phyloP scores from a whole-genome alignment of 352 stramenopile species.

The Pythium vanterpoolii region DNA sequence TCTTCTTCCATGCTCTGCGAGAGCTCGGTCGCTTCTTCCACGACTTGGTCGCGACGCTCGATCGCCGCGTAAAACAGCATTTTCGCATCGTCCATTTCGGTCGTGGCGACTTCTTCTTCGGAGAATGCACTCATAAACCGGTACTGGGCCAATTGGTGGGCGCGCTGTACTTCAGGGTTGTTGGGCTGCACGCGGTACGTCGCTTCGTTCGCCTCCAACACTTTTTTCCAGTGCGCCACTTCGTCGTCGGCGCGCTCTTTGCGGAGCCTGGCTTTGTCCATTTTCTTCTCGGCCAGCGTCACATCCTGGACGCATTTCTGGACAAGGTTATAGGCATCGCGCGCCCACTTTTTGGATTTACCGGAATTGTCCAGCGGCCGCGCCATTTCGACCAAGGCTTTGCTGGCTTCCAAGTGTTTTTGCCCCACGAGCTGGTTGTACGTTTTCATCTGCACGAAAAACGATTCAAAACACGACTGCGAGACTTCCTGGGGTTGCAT shows the following conservation, averaged over 20 bases:
- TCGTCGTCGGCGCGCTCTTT: slow-evolving; percentile 67
- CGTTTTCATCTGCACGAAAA: slow-evolving; percentile 70
- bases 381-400: slow-evolving; percentile 75
- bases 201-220: slow-evolving; percentile 76
- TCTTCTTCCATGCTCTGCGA: slow-evolving; percentile 84
- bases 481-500: slow-evolving; percentile 79
- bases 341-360: slow-evolving; percentile 68
- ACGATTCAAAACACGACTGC: slow-evolving; percentile 75
- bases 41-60: slow-evolving; percentile 71
- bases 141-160: slow-evolving; percentile 59
- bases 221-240: slow-evolving; percentile 66
- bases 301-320: slow-evolving; percentile 80
- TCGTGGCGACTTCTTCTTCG: slow-evolving; percentile 54
- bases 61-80: slow-evolving; percentile 56
- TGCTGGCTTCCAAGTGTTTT: slow-evolving; percentile 73
- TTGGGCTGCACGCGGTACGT: slow-evolving; percentile 80
- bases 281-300: slow-evolving; percentile 63
- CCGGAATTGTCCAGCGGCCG: slow-evolving; percentile 72
- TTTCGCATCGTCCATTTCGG: slow-evolving; percentile 62
- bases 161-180: slow-evolving; percentile 67
- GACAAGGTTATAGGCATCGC: slow-evolving; percentile 77
- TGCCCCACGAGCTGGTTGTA: slow-evolving; percentile 80
- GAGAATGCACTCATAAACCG: slow-evolving; percentile 60
- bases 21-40: slow-evolving; percentile 72
- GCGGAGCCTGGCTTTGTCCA: slow-evolving; percentile 64